These are phyloP conservation scores for Gossypium herbaceum DNA, from an alignment of 345 rosid genomes.

Conservation along the genomic window DNA sequence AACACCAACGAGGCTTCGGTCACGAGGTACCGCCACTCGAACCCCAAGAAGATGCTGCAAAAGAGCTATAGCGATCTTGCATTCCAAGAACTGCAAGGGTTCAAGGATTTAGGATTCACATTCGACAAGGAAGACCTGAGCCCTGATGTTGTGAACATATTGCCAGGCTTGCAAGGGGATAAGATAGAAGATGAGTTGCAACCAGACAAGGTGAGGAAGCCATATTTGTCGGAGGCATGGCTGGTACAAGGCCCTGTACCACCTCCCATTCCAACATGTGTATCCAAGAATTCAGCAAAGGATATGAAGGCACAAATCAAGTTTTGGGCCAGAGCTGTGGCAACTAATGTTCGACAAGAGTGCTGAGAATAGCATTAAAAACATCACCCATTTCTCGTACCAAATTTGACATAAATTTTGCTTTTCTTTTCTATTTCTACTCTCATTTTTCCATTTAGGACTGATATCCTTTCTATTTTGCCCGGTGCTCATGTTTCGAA, in stretches of 20 bases:
- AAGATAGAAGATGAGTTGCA: slow-evolving; percentile 8
- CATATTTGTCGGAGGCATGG: slow-evolving; percentile 44
- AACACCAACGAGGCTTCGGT: slow-evolving; percentile 15
- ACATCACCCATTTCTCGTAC: neutral
- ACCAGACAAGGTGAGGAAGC: slow-evolving; percentile 19
- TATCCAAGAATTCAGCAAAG: slow-evolving; percentile 30
- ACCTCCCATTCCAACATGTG: slow-evolving; percentile 43
- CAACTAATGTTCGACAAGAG: slow-evolving; percentile 54
- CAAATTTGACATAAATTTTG: neutral
- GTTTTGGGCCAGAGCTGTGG: slow-evolving; percentile 76
- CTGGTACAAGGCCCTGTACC: slow-evolving; percentile 29
- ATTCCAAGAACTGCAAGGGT: slow-evolving; percentile 38
- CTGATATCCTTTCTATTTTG: neutral
- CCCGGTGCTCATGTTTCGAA: neutral
- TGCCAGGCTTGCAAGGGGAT: slow-evolving; percentile 39
- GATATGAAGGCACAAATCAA: slow-evolving; percentile 66
- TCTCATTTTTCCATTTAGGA: neutral
- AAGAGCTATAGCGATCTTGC: slow-evolving; percentile 49
- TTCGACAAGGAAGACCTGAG: slow-evolving; percentile 35
- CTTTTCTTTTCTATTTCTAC: neutral
- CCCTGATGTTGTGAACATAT: slow-evolving; percentile 24
- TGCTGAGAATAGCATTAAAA: slow-evolving; percentile 21
- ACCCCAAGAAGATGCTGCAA: slow-evolving; percentile 23
- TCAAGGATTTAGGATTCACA: slow-evolving; percentile 46
- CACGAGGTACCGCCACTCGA: slow-evolving; percentile 17